Evolutionary conservation across 106 monocot species (phyloP).

Genomic region (Dactylorhiza incarnata): DNA sequence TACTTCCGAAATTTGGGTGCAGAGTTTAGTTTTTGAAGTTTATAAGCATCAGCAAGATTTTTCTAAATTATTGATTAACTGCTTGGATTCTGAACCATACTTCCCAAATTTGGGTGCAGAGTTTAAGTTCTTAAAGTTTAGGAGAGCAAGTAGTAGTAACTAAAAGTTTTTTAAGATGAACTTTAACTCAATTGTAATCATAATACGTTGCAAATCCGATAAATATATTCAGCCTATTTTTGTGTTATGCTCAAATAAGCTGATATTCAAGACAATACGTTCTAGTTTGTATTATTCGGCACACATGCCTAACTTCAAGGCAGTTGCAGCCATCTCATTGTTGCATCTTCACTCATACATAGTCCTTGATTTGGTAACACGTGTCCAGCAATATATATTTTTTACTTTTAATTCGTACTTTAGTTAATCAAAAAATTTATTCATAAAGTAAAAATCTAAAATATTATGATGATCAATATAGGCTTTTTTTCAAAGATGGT

Average conservation of each 20-base stretch:
- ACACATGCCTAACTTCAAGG: background rate
- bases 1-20: background rate
- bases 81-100: background rate
- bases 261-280: background rate
- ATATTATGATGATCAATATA: constrained; percentile 7
- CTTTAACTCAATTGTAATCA: background rate
- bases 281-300: background rate
- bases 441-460: background rate
- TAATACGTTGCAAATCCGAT: background rate
- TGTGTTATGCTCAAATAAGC: background rate
- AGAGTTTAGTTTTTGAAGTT: background rate
- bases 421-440: background rate
- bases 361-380: background rate
- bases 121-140: background rate
- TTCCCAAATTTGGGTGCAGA: background rate
- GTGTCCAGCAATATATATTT: background rate
- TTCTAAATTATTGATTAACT: background rate
- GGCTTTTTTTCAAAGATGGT: constrained; percentile 77
- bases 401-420: background rate
- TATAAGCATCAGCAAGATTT: background rate
- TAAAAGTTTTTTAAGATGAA: background rate
- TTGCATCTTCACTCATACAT: background rate
- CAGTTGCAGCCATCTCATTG: background rate
- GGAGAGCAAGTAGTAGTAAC: background rate
- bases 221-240: background rate